Percentiles rank a stretch among this genome's conserved stretches.
These are phyloP conservation scores for Colletotrichum sp. DNA, from an alignment of 2,329 filamentous ascomycete genomes.

Conservation along the genomic window DNA sequence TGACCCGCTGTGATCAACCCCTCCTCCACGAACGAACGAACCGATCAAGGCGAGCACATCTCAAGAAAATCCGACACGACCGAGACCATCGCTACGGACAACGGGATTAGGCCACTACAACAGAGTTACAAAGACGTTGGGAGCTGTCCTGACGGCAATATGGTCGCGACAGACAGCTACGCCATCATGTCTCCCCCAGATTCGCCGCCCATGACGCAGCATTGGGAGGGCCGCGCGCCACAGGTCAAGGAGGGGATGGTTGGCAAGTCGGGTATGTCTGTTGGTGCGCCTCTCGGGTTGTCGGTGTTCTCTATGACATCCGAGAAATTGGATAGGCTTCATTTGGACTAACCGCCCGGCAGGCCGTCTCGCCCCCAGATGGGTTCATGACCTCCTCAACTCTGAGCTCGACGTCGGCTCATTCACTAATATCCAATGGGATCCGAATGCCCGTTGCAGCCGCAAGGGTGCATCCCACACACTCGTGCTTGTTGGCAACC, in stretches of 20 bases:
- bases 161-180: neutral
- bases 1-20: neutral
- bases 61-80: neutral
- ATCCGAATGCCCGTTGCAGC: conserved; percentile 36
- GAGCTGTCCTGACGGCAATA: neutral
- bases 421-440: conserved; percentile 33
- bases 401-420: conserved; percentile 35
- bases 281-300: neutral
- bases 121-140: neutral
- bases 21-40: neutral
- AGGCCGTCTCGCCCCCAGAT: conserved; percentile 41
- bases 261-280: conserved; percentile 10
- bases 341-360: neutral
- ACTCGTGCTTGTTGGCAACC: conserved; percentile 37
- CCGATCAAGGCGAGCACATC: neutral
- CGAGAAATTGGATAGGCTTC: neutral
- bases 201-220: conserved; percentile 1
- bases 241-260: conserved; percentile 2
- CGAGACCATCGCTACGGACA: neutral
- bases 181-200: conserved; percentile 5
- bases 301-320: neutral
- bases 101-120: neutral
- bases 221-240: conserved; percentile 10
- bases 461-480: conserved; percentile 33
- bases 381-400: conserved; percentile 44